phyloP scores from a whole-genome alignment of 257 asterid species.

The Pogostemon cablin region DNA sequence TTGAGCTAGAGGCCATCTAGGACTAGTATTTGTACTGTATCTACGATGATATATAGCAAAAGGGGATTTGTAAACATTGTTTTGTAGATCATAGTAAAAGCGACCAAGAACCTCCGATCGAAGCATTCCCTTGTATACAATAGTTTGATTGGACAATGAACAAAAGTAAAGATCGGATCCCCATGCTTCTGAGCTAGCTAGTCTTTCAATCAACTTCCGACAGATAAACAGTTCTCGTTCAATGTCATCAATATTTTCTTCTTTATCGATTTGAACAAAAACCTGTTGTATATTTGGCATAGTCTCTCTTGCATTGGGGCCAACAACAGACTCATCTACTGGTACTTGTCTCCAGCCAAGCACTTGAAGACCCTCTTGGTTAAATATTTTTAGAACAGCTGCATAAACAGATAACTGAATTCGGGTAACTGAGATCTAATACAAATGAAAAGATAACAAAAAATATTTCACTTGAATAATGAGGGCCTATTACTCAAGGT shows the following conservation, averaged over 20 bases:
- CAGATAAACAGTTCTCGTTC: conserved; percentile 94
- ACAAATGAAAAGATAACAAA: conserved; percentile 5
- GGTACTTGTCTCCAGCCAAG: conserved; percentile 98
- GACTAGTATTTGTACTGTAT: conserved; percentile 97
- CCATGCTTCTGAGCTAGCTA: conserved; percentile 73
- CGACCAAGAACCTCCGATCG: conserved; percentile 93
- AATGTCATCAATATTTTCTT: conserved; percentile 89
- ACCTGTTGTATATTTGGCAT: conserved; percentile 93
- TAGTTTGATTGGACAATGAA: conserved; percentile 94
- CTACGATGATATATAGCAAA: conserved; percentile 97
- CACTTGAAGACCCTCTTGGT: conserved; percentile 96
- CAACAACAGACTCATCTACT: conserved; percentile 80
- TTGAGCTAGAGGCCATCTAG: conserved; percentile 98
- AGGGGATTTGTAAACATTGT: conserved; percentile 73
- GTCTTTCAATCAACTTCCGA: conserved; percentile 86
- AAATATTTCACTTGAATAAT: conserved; percentile 14
- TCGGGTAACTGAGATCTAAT: conserved; percentile 28
- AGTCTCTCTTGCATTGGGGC: conserved; percentile 80
- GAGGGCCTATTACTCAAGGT: not conserved
- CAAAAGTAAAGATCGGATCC: conserved; percentile 90
- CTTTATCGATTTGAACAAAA: conserved; percentile 80
- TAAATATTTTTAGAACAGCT: conserved; percentile 69
- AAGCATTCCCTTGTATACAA: conserved; percentile 98
- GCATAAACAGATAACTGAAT: conserved; percentile 41
- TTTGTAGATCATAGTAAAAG: conserved; percentile 87